phyloP scores from a whole-genome alignment of 495 filamentous ascomycete genomes.

The Hypoxylon fragiforme region DNA sequence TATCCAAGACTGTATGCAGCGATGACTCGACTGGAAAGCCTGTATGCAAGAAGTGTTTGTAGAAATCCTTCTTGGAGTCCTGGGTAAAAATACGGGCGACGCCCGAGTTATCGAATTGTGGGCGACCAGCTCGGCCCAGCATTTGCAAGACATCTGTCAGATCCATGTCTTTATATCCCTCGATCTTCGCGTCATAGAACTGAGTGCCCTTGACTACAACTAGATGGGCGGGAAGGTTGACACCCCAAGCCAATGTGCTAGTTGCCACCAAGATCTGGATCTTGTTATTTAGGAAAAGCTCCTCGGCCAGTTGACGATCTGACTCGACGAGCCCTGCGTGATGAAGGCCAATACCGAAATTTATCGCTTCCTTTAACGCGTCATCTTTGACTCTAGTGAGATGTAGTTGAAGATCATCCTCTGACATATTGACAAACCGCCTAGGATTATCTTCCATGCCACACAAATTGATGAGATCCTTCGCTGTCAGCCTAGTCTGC shows the following conservation, averaged over 20 bases:
- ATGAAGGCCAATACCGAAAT: slow-evolving; percentile 95
- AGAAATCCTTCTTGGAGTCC: slow-evolving; percentile 98
- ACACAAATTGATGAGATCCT: slow-evolving; percentile 94
- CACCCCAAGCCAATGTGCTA: slow-evolving; percentile 95
- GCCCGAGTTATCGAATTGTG: slow-evolving; percentile 94
- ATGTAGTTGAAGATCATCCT: slow-evolving; percentile 87
- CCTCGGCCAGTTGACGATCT: slow-evolving; percentile 86
- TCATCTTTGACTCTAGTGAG: slow-evolving; percentile 88
- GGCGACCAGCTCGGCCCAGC: slow-evolving; percentile 92
- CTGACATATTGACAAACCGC: slow-evolving; percentile 88
- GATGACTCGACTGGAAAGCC: slow-evolving; percentile 98
- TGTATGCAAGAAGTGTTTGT: slow-evolving; percentile 98
- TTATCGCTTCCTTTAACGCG: slow-evolving; percentile 84
- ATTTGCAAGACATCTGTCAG: slow-evolving; percentile 98
- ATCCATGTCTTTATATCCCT: slow-evolving; percentile 99
- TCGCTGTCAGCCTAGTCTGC: slow-evolving; percentile 92
- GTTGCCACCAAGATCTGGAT: slow-evolving; percentile 98
- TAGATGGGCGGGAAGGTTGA: slow-evolving; percentile 95
- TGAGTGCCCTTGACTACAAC: slow-evolving; percentile 99
- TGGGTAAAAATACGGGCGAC: slow-evolving; percentile 97
- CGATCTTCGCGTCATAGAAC: slow-evolving; percentile 96
- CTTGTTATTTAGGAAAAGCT: slow-evolving; percentile 96
- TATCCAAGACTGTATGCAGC: slow-evolving; percentile 93
- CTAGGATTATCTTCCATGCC: slow-evolving; percentile 98
- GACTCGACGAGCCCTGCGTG: slow-evolving; percentile 96